phyloP scores from a whole-genome alignment of 2,329 filamentous ascomycete genomes.

The Fusarium incarnatum region DNA sequence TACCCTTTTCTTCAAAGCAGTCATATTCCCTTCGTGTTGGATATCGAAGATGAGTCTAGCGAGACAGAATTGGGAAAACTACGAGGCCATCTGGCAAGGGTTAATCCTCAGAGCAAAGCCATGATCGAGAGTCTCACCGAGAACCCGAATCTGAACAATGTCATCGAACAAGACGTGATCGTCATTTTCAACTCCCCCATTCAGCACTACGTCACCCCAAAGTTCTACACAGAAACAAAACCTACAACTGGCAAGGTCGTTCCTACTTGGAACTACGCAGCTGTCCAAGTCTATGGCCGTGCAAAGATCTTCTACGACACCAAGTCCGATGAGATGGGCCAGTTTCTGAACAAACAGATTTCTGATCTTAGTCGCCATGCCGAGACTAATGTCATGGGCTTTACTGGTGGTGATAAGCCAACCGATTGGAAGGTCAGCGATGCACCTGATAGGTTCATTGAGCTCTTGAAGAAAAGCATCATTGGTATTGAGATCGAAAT shows the following conservation, averaged over 20 bases:
- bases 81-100: slow-evolving; percentile 70
- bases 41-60: slow-evolving; percentile 57
- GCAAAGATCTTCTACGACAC: slow-evolving; percentile 66
- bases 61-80: slow-evolving; percentile 59
- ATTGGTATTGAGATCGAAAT: slow-evolving; percentile 71
- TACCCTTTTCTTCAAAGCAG: slow-evolving; percentile 67
- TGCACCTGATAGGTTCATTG: slow-evolving; percentile 67
- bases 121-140: slow-evolving; percentile 61
- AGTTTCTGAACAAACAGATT: slow-evolving; percentile 63
- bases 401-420: slow-evolving; percentile 54
- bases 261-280: slow-evolving; percentile 77
- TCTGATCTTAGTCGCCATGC: slow-evolving; percentile 62
- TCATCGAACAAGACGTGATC: slow-evolving; percentile 66
- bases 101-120: slow-evolving; percentile 72
- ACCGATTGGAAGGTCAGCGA: slow-evolving; percentile 66
- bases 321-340: slow-evolving; percentile 56
- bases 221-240: slow-evolving; percentile 76
- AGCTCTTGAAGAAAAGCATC: slow-evolving; percentile 68
- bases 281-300: slow-evolving; percentile 71
- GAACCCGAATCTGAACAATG: slow-evolving; percentile 33
- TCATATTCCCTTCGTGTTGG: slow-evolving; percentile 71
- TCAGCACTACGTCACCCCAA: slow-evolving; percentile 75
- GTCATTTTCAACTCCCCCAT: slow-evolving; percentile 69
- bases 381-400: slow-evolving; percentile 69
- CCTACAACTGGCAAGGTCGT: slow-evolving; percentile 73